Base-by-base conservation (phyloP, 768 basidiomycete species). In the Rhizopogon vulgaris region DNA sequence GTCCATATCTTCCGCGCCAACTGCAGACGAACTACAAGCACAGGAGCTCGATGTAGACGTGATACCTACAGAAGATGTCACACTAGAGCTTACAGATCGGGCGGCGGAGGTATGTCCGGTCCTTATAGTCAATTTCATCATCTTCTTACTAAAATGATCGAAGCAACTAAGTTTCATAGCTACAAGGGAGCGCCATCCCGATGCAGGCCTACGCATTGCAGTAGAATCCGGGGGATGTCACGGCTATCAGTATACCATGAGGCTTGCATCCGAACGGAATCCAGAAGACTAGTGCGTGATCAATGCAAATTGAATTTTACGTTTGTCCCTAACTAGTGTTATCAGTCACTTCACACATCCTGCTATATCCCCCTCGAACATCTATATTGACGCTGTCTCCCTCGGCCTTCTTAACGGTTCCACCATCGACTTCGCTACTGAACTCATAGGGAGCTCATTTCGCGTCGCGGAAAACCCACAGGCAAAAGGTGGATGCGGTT, bases 221-320 rank as follows among this genome's bases (percentile, higher is more conserved):
- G 92, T 97, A 24, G 93, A 96, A 61, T 90, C 87, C 10, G 95
- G 95, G 10, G 95, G 95, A 17, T 98, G 95, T 63, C 94, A 98
- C 65, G 95, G 95, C 36, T 97, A 97, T 67, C 93, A 96, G 62
- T 96, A 97, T 69, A 94, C 90, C 59, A 81, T 98, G 78, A 83
- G 87, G 51, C 77, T 97, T 3, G 85, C 88, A 2, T 76, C 74
- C 36, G 68, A 71, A 40, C 74, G 75, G 14, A 72, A 76, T 27
- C 74, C 76, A 4, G 92, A 94, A 56, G 94, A 96, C 69, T 96
- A 94, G 94, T 94, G 64, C 64, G 90, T 73, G 11, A 18, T 43
- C 22, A 39, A 49, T 11, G 14, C 28, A 38, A 46, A 46, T 12
- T 3, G 22, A 22, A 18, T 12, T 3, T 46, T 46, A 9, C 22